These are phyloP conservation scores for Nyssa sinensis DNA, from an alignment of 148 eudicot species.

Conservation along the genomic window DNA sequence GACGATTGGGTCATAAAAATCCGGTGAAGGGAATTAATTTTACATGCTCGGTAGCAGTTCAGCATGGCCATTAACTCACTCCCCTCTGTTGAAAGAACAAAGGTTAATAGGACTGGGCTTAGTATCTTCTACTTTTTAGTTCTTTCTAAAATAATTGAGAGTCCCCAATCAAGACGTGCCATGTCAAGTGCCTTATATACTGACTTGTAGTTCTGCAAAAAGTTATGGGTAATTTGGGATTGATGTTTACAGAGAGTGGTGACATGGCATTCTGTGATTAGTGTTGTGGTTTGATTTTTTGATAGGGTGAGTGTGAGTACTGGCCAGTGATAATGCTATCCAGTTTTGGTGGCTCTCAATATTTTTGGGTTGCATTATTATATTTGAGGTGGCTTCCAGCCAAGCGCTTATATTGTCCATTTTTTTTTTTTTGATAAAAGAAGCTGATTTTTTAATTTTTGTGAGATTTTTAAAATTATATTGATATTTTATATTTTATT, in stretches of 20 bases:
- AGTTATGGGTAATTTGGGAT: background rate
- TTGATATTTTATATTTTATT: no score
- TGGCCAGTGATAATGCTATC: slow-evolving; percentile 7
- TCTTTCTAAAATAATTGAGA: background rate
- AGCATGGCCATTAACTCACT: slow-evolving; percentile 30
- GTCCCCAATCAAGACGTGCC: background rate
- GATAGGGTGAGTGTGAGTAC: background rate
- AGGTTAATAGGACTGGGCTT: background rate
- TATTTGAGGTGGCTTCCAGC: no score
- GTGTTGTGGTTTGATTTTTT: background rate
- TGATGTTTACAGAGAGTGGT: background rate
- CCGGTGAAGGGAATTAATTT: slow-evolving; percentile 16
- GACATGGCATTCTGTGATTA: background rate
- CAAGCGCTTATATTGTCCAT: no score
- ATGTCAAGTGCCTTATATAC: background rate
- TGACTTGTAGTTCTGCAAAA: no score
- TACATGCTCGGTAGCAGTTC: slow-evolving; percentile 16
- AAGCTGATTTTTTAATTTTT: no score
- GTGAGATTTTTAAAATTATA: no score
- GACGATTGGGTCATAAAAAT: slow-evolving; percentile 42
- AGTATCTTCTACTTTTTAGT: background rate
- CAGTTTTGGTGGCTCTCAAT: slow-evolving; percentile 19
- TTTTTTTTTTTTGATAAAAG: no score
- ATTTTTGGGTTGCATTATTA: background rate
- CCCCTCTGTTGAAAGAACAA: background rate